Base-by-base conservation (phyloP, 306 rosid genomes). In the Quercus bicolor region DNA sequence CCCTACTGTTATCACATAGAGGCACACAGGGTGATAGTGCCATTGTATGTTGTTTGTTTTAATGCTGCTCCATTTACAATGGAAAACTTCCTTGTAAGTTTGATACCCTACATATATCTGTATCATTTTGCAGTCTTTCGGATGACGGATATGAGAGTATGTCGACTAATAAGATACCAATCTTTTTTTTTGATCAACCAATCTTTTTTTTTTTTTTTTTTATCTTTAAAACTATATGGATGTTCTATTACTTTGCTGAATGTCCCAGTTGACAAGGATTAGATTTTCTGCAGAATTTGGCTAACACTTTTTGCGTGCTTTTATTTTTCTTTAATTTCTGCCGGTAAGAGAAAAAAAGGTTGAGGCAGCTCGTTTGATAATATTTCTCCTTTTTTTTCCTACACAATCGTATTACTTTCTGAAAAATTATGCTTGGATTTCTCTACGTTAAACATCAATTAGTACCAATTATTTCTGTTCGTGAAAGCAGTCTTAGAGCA, bases 1-100 rank as follows among this genome's bases (percentile, higher is more conserved):
- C 74, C 99, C 99, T 2, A 93, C 99, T 5, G 99, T 95, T 61
- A 95, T 95, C 59, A 95, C 98, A 66, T 92, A 82, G 77, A 78
- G 68, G 59, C 77, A 45, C 12, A 4, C 60, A 34, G 84, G n/a
- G 70, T 53, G 24, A 7, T 33, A 14, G 51, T 34, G 20, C n/a
- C 24, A 66, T 66, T 34, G 52, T 33, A 23, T 72, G 53, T 81
- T 70, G 77, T 48, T 56, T 9, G 19, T 82, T 80, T 28, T 34
- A 24, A 28, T 54, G 60, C 60, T 73, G 45, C 15, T 31, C 16
- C 66, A 15, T 15, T 11, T 61, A 18, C 56, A 14, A 62, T 60
- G 20, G 65, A 75, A 33, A 70, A 2, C 51, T 62, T 54, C 33
- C 62, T n/a, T 56, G 54, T 20, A 56, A 55, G 23, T 75, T 70